These are phyloP conservation scores for Kwoniella dejecticola DNA, from an alignment of 768 basidiomycete species.

Conservation along the genomic window DNA sequence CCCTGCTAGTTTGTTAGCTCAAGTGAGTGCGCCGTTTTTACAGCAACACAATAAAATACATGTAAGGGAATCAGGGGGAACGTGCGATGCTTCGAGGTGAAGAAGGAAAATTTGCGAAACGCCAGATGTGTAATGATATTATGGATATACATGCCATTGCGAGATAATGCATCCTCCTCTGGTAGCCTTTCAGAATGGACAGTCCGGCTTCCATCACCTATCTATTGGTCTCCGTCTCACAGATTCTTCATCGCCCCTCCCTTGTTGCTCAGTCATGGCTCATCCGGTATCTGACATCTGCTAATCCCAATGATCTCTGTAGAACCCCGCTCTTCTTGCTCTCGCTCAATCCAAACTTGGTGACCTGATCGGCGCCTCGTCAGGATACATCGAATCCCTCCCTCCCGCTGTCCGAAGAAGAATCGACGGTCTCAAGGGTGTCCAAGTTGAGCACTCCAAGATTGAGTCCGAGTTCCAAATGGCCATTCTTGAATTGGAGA, in stretches of 20 bases:
- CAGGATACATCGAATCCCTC: slow-evolving; percentile 89
- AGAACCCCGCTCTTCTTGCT: slow-evolving; percentile 70
- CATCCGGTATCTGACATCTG: not conserved
- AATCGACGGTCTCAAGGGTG: slow-evolving; percentile 88
- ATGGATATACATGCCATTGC: not conserved
- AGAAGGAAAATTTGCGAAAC: not conserved
- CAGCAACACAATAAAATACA: too few species aligned
- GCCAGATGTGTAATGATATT: too few species aligned
- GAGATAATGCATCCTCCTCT: too few species aligned
- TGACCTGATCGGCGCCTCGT: slow-evolving; percentile 82
- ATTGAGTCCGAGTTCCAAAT: slow-evolving; percentile 92
- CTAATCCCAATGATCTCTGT: slow-evolving; percentile 19
- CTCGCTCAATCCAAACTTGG: slow-evolving; percentile 88
- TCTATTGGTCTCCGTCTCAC: too few species aligned
- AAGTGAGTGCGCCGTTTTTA: slow-evolving; percentile 54
- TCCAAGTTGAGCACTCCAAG: slow-evolving; percentile 87
- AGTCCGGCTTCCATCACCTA: too few species aligned
- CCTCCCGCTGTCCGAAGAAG: slow-evolving; percentile 77
- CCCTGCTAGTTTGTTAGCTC: slow-evolving; percentile 53
- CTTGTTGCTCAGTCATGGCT: not conserved
- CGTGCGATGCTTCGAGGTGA: not conserved
- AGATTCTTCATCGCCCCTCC: too few species aligned
- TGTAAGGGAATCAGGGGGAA: too few species aligned
- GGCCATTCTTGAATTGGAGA: slow-evolving; percentile 92
- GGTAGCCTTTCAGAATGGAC: too few species aligned